Evolutionary conservation across 2,329 filamentous ascomycete species (phyloP), one percentile per base, ranked within the genome.

Genomic region (Colletotrichum sp.): DNA sequence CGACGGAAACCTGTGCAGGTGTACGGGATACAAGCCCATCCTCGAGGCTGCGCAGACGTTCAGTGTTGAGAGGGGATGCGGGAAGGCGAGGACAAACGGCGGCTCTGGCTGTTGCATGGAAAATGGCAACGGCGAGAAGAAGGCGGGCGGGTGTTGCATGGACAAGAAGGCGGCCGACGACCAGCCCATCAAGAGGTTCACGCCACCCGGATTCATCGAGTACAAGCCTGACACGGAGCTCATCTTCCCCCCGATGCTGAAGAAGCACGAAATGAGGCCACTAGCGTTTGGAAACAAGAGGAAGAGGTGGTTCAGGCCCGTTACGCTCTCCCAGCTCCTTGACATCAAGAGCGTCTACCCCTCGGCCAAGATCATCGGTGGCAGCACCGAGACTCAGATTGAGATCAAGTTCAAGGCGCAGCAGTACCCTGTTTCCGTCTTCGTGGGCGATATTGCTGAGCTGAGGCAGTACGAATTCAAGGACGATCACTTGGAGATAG

Each of bases 391-490:
- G 85, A 99, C 96, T 0, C 97, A 99, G 85, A 99, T 99, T 76
- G 97, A 99, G 86, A 95, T 98, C 86, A 98, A 98, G 85, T 99
- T 99, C 90, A 99, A 99, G 87, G 95, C 94, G 1, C 92, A 98
- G 88, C 91, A 96, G 80, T 99, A 99, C 82, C 93, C 94, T 6
- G 92, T 95, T 2, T 98, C 96, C 0, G 95, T 99, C 0, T 99
- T 94, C 79, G 95, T 99, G 12, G 96, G 96, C 13, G 97, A 99
- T 81, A 98, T 99, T 75, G 88, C 95, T 1, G 97, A 99, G 85
- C 87, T 99, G 74, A 90, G 95, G 15, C 94, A 96, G 79, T 99
- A 95, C 82, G 89, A 88, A 6, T 93, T 98, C 83, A 89, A 94
- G 57, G 93, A 96, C 6, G 93, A 98, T 75, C 90, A 95, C 79